Percentiles rank a stretch among this genome's conserved stretches.
phyloP scores from a whole-genome alignment of 331 rosid genomes.

The Erythrophleum ivorense region DNA sequence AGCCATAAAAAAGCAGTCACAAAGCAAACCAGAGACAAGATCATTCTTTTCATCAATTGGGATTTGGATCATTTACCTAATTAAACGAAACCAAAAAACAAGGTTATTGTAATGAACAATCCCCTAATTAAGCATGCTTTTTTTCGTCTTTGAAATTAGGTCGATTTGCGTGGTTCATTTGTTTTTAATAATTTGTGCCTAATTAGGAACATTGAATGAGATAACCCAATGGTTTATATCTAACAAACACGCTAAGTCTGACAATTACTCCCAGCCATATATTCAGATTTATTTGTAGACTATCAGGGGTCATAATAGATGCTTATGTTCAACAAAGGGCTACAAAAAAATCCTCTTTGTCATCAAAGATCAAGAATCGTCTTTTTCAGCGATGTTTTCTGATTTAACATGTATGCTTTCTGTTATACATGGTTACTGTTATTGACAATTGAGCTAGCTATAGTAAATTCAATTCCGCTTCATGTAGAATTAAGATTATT shows the following conservation, averaged over 20 bases:
- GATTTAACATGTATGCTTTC: slow-evolving; percentile 27
- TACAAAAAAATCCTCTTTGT: slow-evolving; percentile 37
- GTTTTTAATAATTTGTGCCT: slow-evolving; percentile 14
- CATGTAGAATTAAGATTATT: neutral
- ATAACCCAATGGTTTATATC: slow-evolving; percentile 11
- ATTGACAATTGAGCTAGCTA: neutral
- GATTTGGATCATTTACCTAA: neutral
- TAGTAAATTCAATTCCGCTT: neutral
- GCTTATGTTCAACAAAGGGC: slow-evolving; percentile 18
- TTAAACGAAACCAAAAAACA: neutral
- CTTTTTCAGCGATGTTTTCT: slow-evolving; percentile 27
- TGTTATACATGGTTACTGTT: slow-evolving; percentile 15
- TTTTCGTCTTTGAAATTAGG: neutral
- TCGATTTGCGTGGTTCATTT: slow-evolving; percentile 13
- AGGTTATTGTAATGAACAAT: neutral
- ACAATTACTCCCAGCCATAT: slow-evolving; percentile 23
- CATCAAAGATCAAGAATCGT: slow-evolving; percentile 26
- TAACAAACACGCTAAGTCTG: slow-evolving; percentile 35
- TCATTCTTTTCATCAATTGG: neutral
- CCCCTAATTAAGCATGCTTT: neutral
- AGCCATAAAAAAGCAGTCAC: neutral
- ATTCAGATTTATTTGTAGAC: neutral
- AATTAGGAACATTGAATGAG: slow-evolving; percentile 33
- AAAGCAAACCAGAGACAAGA: neutral
- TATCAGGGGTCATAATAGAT: slow-evolving; percentile 19